These are phyloP conservation scores for Cicer yamashitae DNA, from an alignment of 306 rosid genomes.

Conservation along the genomic window DNA sequence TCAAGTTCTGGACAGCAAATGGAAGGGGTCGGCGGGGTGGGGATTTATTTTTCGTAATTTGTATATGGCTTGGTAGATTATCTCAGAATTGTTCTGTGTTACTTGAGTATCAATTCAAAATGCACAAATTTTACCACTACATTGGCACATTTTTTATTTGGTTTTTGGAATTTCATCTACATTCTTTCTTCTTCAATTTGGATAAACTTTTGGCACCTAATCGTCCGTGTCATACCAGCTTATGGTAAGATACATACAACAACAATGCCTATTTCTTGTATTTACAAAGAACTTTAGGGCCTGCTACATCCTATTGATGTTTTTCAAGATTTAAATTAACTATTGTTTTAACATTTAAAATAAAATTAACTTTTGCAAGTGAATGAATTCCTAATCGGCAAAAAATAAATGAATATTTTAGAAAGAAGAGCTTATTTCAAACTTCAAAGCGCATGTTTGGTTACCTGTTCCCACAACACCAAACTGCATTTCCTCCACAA, in stretches of 20 bases:
- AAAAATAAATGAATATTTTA: neutral
- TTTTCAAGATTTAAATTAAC: conserved; percentile 4
- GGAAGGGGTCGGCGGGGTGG: conserved; percentile 12
- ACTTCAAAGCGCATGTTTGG: too few relatives aligned
- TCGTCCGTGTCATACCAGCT: conserved; percentile 85
- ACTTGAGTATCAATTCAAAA: conserved; percentile 20
- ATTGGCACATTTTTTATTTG: conserved; percentile 34
- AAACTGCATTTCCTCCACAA: too few relatives aligned
- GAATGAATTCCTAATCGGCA: neutral
- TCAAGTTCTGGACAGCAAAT: conserved; percentile 29
- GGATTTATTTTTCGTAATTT: conserved; percentile 22
- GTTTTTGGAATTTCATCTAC: conserved; percentile 58
- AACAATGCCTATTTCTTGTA: conserved; percentile 32
- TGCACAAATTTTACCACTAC: conserved; percentile 12
- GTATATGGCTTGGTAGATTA: conserved; percentile 32
- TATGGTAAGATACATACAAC: conserved; percentile 69
- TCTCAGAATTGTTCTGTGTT: conserved; percentile 29
- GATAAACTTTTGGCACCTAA: conserved; percentile 86
- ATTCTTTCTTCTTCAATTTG: conserved; percentile 82
- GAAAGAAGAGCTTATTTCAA: too few relatives aligned
- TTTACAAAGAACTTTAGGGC: neutral
- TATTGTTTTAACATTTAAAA: neutral
- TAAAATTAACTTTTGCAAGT: neutral
- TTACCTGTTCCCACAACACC: too few relatives aligned
- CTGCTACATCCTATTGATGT: neutral